Percentiles rank a stretch among this genome's conserved stretches.
phyloP scores from a whole-genome alignment of 2,329 filamentous ascomycete genomes.

The Claviceps paspali region DNA sequence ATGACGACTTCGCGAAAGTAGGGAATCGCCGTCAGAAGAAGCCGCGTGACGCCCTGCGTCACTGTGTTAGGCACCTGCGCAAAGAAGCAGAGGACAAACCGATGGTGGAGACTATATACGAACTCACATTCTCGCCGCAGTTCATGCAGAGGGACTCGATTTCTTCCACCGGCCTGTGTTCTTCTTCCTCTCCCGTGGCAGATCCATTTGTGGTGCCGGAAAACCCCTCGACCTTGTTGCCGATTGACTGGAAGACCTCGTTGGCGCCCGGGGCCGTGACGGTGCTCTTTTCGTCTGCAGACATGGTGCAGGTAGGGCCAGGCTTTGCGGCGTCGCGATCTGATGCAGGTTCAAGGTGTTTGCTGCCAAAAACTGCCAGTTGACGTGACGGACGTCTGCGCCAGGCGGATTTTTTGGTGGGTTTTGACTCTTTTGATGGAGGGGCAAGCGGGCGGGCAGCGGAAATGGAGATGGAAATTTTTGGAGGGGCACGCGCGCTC shows the following conservation, averaged over 20 bases:
- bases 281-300: slow-evolving; percentile 22
- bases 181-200: slow-evolving; percentile 24
- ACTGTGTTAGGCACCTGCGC: no score
- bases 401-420: neutral
- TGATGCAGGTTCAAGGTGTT: neutral
- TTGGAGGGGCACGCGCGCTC: neutral
- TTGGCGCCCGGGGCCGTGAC: slow-evolving; percentile 23
- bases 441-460: no score
- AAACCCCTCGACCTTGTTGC: slow-evolving; percentile 42
- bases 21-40: slow-evolving; percentile 83
- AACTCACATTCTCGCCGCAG: slow-evolving; percentile 58
- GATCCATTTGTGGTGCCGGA: slow-evolving; percentile 23
- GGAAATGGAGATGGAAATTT: neutral
- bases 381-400: neutral
- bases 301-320: slow-evolving; percentile 21
- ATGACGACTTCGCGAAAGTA: slow-evolving; percentile 97
- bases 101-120: no score
- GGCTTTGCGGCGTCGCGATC: neutral
- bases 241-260: slow-evolving; percentile 48
- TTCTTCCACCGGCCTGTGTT: slow-evolving; percentile 45
- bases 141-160: slow-evolving; percentile 78
- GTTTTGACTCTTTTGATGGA: neutral
- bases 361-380: neutral
- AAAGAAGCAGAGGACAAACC: no score
- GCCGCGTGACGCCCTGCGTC: slow-evolving; percentile 61